A percentile compares a stretch with the other conserved stretches of the same genome.
These are phyloP conservation scores for Thermoascus crustaceus DNA, from an alignment of 2,329 filamentous ascomycete species.

Conservation along the genomic window DNA sequence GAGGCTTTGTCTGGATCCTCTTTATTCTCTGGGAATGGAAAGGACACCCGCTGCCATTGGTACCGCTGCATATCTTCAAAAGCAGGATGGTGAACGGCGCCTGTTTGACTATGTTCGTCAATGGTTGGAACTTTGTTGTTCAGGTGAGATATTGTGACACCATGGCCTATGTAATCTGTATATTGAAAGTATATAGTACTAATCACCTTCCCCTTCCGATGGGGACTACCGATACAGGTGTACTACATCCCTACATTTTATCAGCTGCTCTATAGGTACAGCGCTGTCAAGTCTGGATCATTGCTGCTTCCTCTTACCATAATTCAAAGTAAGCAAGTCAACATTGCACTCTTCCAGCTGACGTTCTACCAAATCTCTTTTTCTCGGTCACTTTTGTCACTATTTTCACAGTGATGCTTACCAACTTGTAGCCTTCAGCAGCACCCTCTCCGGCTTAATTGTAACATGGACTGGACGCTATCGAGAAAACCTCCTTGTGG, in stretches of 20 bases:
- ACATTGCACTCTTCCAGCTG: slow-evolving; percentile 33
- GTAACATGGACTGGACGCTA: slow-evolving; percentile 48
- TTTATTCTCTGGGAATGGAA: slow-evolving; percentile 31
- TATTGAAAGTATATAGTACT: no score
- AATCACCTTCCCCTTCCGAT: slow-evolving; percentile 42
- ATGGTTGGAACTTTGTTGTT: slow-evolving; percentile 53
- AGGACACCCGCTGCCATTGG: slow-evolving; percentile 17
- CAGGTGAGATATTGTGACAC: no score
- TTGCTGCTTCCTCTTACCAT: slow-evolving; percentile 45
- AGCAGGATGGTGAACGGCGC: slow-evolving; percentile 45
- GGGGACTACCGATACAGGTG: slow-evolving; percentile 25
- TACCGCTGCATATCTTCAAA: slow-evolving; percentile 46
- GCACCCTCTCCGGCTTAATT: slow-evolving; percentile 45
- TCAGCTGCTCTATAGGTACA: slow-evolving; percentile 45
- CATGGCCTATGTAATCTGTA: no score
- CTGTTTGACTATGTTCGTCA: slow-evolving; percentile 50
- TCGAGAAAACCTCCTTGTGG: slow-evolving; percentile 47
- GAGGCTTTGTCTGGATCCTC: slow-evolving; percentile 22
- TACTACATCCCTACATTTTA: slow-evolving; percentile 57
- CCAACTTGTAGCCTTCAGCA: slow-evolving; percentile 39
- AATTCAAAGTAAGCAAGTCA: slow-evolving; percentile 30
- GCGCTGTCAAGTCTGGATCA: slow-evolving; percentile 41
- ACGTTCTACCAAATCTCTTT: no score
- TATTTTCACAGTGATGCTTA: no score
- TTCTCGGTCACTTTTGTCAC: no score